Conservation (phyloP, 768 basidiomycete genomes). For the Podaxis mareebaensis region DNA sequence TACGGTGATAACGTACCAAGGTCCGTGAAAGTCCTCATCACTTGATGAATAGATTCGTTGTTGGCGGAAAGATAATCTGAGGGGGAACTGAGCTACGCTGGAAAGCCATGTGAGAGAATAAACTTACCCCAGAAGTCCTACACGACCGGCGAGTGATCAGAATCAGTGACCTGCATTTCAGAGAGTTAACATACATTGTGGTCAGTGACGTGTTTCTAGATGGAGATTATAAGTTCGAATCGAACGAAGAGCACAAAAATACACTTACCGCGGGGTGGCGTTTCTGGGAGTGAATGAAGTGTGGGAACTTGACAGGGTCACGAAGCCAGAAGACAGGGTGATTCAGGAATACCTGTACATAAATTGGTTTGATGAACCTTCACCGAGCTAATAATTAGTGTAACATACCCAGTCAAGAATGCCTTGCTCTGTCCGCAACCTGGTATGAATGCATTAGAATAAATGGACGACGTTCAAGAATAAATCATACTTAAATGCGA, state of each 20-base stretch:
- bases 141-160: background rate
- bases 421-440: constrained; percentile 38
- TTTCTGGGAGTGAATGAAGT: constrained; percentile 44
- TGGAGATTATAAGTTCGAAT: background rate
- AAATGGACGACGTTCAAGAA: background rate
- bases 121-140: constrained; percentile 12
- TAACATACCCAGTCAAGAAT: constrained; percentile 29
- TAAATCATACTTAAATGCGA: constrained; percentile 41
- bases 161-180: background rate
- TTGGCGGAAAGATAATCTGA: constrained; percentile 49
- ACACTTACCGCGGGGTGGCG: constrained; percentile 51
- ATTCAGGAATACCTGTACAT: constrained; percentile 32
- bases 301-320: constrained; percentile 49
- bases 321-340: constrained; percentile 52
- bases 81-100: constrained; percentile 2
- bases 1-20: constrained; percentile 34
- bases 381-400: background rate
- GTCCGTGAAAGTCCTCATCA: constrained; percentile 54
- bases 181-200: constrained; percentile 1
- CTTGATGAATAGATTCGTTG: constrained; percentile 46
- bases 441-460: constrained; percentile 22
- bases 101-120: background rate
- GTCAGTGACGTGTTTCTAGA: constrained; percentile 2
- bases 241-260: background rate
- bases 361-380: background rate